Evolutionary conservation across 257 asterid species (phyloP), one percentile per base, ranked within the genome.

Genomic region (Penstemon barbatus): DNA sequence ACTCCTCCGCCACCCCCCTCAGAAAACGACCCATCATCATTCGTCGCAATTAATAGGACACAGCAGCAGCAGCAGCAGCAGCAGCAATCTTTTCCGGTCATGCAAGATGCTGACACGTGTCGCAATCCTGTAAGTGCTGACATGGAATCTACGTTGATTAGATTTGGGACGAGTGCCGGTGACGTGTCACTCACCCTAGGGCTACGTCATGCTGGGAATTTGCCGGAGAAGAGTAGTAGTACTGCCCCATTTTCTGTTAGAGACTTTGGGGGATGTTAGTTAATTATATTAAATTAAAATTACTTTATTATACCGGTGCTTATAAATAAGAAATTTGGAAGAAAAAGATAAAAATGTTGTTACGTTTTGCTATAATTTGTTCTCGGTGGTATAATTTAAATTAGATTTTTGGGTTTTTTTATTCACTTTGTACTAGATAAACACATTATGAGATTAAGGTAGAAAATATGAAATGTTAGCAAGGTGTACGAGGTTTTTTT

Each of bases 101-200:
- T 65, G 73, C 73, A 77, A 4, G 83, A 78, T 8, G 3, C 37
- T 80, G 75, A 75, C 50, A 36, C 74, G n/a, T 65, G 81, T 78
- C 77, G 57, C 52, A 53, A 66, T 15, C 58, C 72, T 0, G n/a
- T 40, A 5, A 66, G 54, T 49, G 78, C 57, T 5, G 84, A 73
- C 49, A 52, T 78, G 38, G 94, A 86, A 2, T 75, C 92, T 2
- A 80, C 89, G 59, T 60, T 91, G 4, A 83, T 87, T 48, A 78
- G 96, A 77, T 87, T 89, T 6, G 97, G 97, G 67, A 55, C 92
- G 39, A 82, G 65, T 7, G 51, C 91, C 33, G 96, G 99, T 8
- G 99, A 94, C 45, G 96, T 94, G 15, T 94, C 99, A 11, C 96
- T 94, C n/a, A 90, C 99, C 3, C 72, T 94, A 74, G 99, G 99